Conservation (phyloP, 345 rosid species). For the Aethionema arabicum region DNA sequence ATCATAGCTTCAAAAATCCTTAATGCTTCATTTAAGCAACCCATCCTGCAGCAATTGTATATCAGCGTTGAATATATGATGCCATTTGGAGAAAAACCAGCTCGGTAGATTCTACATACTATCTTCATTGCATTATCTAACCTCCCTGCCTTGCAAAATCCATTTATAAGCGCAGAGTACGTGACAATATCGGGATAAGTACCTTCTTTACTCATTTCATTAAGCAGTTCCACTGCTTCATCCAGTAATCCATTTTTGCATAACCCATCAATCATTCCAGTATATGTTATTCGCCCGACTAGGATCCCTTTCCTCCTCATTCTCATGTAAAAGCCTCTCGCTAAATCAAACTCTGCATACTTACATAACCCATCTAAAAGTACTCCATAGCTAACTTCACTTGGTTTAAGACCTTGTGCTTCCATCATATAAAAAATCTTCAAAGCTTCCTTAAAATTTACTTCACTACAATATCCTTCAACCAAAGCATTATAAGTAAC, state of each 20-base stretch:
- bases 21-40: constrained; percentile 56
- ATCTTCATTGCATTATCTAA: constrained; percentile 52
- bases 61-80: constrained; percentile 59
- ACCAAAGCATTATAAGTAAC: constrained; percentile 72
- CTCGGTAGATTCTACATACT: constrained; percentile 62
- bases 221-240: constrained; percentile 59
- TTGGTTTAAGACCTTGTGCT: constrained; percentile 49
- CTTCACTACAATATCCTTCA: constrained; percentile 54
- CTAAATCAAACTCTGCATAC: constrained; percentile 58
- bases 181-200: constrained; percentile 67
- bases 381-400: constrained; percentile 63
- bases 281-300: constrained; percentile 59
- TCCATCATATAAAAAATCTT: constrained; percentile 61
- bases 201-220: constrained; percentile 60
- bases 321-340: constrained; percentile 55
- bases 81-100: constrained; percentile 59
- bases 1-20: constrained; percentile 60
- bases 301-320: constrained; percentile 56
- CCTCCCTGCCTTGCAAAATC: constrained; percentile 59
- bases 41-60: constrained; percentile 56
- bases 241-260: constrained; percentile 59
- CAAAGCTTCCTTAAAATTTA: constrained; percentile 61
- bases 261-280: constrained; percentile 71
- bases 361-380: constrained; percentile 72
- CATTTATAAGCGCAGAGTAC: constrained; percentile 76